Percentiles rank a stretch among this genome's conserved stretches.
Conservation (phyloP, 73 alveolate genomes). For the Blepharisma stoltei region DNA sequence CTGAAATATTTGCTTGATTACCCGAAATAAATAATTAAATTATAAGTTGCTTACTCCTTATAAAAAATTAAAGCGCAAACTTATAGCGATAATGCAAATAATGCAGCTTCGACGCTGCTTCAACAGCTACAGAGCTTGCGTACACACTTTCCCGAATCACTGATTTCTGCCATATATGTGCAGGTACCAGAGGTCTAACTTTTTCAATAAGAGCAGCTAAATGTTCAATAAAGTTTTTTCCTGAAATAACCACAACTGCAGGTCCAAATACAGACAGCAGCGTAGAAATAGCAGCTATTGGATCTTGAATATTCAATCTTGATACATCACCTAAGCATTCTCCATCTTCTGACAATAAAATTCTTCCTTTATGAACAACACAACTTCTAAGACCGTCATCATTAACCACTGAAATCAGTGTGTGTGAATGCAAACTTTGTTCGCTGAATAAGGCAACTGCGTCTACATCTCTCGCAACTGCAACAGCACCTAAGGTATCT, state of each 20-base stretch:
- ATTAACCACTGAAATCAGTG: not conserved
- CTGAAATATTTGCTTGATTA: too few relatives aligned
- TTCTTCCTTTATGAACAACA: not conserved
- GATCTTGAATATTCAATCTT: not conserved
- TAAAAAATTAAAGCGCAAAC: not conserved
- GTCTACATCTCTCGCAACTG: not conserved
- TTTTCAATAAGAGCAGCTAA: not conserved
- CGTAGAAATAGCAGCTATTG: not conserved
- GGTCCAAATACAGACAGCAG: not conserved
- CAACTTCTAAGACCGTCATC: not conserved
- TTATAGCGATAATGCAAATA: constrained; percentile 14
- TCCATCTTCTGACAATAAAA: not conserved
- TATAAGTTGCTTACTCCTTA: too few relatives aligned
- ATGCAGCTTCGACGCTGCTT: constrained; percentile 3
- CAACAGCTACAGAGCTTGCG: not conserved
- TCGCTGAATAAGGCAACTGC: not conserved
- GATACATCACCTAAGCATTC: not conserved
- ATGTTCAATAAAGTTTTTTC: not conserved
- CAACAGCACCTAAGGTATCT: not conserved
- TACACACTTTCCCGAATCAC: not conserved
- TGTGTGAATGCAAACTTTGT: not conserved
- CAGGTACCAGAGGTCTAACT: not conserved
- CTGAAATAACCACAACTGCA: not conserved
- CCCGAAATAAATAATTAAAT: too few relatives aligned
- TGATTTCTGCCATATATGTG: not conserved